phyloP scores from a whole-genome alignment of 805 yeast genomes.

The Kuraishia molischiana region DNA sequence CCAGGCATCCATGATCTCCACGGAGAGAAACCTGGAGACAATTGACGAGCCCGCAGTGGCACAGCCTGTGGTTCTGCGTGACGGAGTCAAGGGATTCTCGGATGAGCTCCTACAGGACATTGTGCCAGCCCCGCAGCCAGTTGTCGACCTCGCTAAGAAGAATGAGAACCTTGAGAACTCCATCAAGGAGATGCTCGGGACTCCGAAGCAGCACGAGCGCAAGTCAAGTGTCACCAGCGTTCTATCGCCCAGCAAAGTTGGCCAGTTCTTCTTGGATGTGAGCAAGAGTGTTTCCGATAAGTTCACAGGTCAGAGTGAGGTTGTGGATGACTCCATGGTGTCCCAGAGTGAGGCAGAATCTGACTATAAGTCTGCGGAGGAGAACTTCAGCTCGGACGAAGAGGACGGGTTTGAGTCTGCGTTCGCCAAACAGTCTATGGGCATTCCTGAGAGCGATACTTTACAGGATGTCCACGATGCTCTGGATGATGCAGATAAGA shows the following conservation, averaged over 20 bases:
- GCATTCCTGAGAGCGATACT: background rate
- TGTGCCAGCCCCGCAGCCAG: conserved; percentile 2
- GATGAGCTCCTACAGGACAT: conserved; percentile 10
- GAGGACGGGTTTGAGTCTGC: background rate
- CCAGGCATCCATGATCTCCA: conserved; percentile 16
- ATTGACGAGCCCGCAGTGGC: conserved; percentile 9
- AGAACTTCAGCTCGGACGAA: background rate
- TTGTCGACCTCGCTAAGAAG: background rate
- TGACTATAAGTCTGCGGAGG: conserved; percentile 3
- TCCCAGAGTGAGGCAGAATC: conserved; percentile 1
- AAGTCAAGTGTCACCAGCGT: conserved; percentile 4
- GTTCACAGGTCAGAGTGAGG: background rate
- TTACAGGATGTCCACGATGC: background rate
- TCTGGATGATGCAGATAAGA: background rate
- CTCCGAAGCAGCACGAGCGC: conserved; percentile 2
- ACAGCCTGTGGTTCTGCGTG: conserved; percentile 8
- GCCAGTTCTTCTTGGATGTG: conserved; percentile 4
- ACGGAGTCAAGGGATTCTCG: conserved; percentile 13
- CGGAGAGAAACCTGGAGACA: conserved; percentile 16
- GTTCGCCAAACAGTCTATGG: background rate
- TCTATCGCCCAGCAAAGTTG: conserved; percentile 4
- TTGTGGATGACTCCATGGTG: background rate
- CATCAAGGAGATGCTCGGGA: conserved; percentile 1
- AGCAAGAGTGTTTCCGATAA: conserved; percentile 3
- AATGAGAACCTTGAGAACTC: conserved; percentile 2